Conservation (phyloP, 331 rosid species). For the Quercus phellos region DNA sequence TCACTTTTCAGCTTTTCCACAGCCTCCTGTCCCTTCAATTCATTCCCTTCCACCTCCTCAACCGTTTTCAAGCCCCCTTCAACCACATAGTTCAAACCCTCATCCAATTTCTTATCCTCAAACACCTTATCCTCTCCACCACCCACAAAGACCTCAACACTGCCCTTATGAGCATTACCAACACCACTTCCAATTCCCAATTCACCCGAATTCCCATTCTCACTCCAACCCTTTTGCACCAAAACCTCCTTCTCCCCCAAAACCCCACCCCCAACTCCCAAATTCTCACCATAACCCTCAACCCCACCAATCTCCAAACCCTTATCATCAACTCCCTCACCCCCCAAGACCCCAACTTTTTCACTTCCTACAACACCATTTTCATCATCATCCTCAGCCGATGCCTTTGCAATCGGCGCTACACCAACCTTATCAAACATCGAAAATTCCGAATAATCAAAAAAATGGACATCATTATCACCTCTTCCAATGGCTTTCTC, state of each 20-base stretch:
- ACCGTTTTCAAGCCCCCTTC: constrained; percentile 9
- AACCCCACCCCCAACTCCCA: constrained; percentile 16
- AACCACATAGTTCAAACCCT: constrained; percentile 7
- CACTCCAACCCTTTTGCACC: background rate
- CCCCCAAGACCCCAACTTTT: constrained; percentile 6
- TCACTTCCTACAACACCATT: constrained; percentile 12
- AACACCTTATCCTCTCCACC: constrained; percentile 9
- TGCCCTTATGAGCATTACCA: constrained; percentile 22
- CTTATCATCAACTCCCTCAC: constrained; percentile 6
- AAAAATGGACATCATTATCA: constrained; percentile 8
- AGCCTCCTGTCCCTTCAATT: constrained; percentile 12
- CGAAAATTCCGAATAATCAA: constrained; percentile 26
- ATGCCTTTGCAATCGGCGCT: constrained; percentile 57
- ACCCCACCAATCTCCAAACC: constrained; percentile 19
- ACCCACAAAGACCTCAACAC: constrained; percentile 22
- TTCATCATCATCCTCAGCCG: constrained; percentile 38
- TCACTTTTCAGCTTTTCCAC: constrained; percentile 15
- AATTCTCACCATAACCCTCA: constrained; percentile 17
- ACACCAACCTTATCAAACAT: constrained; percentile 16
- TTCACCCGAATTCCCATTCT: constrained; percentile 15
- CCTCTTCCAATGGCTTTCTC: constrained; percentile 9
- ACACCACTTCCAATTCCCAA: constrained; percentile 30
- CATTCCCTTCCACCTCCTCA: constrained; percentile 13
- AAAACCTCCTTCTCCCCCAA: constrained; percentile 2
- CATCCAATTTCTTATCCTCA: constrained; percentile 17